A percentile compares a stretch with the other conserved stretches of the same genome.
phyloP scores from a whole-genome alignment of 495 filamentous ascomycete species.

The Penicillium tannophilum region DNA sequence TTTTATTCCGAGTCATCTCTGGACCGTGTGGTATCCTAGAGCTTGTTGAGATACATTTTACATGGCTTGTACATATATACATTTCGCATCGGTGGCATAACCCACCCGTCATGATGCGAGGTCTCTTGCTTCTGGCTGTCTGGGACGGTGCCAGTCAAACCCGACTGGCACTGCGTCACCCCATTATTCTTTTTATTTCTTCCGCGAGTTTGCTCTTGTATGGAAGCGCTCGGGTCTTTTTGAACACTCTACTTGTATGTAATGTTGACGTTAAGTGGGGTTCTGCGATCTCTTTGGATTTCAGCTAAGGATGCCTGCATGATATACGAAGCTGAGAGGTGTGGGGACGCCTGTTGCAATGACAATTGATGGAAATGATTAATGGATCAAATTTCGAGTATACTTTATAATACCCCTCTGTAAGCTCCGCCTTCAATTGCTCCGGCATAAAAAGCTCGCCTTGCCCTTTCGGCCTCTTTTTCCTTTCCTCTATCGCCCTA shows the following conservation, averaged over 20 bases:
- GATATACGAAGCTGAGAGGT: constrained; percentile 19
- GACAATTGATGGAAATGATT: constrained; percentile 23
- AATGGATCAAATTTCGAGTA: neutral
- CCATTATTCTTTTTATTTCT: constrained; percentile 10
- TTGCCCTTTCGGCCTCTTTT: no score
- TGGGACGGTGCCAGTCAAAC: neutral
- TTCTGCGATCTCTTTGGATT: constrained; percentile 22
- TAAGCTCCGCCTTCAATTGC: neutral
- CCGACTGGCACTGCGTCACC: constrained; percentile 2
- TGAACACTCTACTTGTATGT: constrained; percentile 30
- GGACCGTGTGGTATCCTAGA: constrained; percentile 27
- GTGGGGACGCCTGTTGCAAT: constrained; percentile 16
- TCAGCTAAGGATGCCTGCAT: constrained; percentile 16
- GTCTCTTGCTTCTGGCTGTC: constrained; percentile 3
- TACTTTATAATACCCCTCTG: neutral
- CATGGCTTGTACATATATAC: constrained; percentile 35
- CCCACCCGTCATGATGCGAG: constrained; percentile 5
- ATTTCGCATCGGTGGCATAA: constrained; percentile 11
- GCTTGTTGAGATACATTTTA: constrained; percentile 29
- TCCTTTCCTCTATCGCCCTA: no score
- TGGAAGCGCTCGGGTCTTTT: constrained; percentile 13
- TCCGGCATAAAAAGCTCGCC: no score
- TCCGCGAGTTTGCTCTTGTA: constrained; percentile 11
- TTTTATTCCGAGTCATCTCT: constrained; percentile 13
- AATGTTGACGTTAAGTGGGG: constrained; percentile 25